Evolutionary conservation across 345 rosid genomes (phyloP).

Genomic region (Syzygium grande): DNA sequence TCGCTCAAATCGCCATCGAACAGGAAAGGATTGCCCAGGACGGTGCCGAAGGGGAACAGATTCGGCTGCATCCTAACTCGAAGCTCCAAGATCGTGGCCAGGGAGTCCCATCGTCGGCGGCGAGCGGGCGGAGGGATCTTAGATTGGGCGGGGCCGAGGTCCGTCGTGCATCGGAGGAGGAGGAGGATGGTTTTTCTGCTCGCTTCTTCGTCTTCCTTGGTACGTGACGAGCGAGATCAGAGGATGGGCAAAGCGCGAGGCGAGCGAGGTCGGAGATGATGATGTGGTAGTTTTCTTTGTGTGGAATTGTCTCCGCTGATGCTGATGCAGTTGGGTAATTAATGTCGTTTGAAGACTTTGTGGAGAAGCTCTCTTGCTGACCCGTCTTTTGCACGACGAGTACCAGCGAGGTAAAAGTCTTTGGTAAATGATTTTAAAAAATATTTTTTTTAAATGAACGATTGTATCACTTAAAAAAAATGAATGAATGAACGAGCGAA

Average conservation of each 20-base stretch:
- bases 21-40: conserved; percentile 53
- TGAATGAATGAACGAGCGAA: too few relatives aligned
- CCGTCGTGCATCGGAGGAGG: not conserved
- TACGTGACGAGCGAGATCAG: not conserved
- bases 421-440: too few relatives aligned
- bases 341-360: not conserved
- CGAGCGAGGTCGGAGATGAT: not conserved
- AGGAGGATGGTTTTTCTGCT: too few relatives aligned
- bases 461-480: too few relatives aligned
- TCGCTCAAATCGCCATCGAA: conserved; percentile 64
- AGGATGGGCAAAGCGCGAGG: not conserved
- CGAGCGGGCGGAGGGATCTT: not conserved
- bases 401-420: not conserved
- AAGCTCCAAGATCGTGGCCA: not conserved
- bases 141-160: not conserved
- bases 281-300: not conserved
- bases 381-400: not conserved
- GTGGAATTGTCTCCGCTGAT: not conserved
- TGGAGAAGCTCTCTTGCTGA: not conserved
- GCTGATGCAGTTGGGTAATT: not conserved
- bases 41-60: conserved; percentile 56
- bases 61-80: conserved; percentile 74
- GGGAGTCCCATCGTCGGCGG: not conserved
- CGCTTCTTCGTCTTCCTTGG: too few relatives aligned
- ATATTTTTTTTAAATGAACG: too few relatives aligned